Percentiles rank a stretch among this genome's conserved stretches.
Conservation (phyloP, 768 basidiomycete genomes). For the Mrakia hoshinonis region DNA sequence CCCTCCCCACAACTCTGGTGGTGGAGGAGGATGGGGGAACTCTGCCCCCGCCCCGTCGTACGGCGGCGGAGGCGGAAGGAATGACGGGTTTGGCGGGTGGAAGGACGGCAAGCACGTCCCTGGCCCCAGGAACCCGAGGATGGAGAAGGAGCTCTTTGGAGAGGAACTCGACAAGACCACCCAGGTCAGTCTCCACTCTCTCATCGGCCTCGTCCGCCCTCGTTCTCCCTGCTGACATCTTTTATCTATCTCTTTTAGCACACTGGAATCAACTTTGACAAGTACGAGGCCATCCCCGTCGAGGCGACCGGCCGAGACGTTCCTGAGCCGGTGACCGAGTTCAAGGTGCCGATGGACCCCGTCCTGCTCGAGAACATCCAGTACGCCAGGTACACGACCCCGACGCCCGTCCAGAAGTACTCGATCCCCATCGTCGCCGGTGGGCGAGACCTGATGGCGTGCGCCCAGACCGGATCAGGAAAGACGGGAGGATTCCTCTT, state of each 20-base stretch:
- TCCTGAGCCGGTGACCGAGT: slow-evolving; percentile 84
- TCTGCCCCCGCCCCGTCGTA: slow-evolving; percentile 31
- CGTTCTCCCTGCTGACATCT: background rate
- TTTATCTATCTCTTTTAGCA: slow-evolving; percentile 45
- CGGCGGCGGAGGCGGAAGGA: slow-evolving; percentile 35
- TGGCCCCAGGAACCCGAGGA: slow-evolving; percentile 72
- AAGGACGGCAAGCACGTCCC: slow-evolving; percentile 76
- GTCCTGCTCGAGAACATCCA: slow-evolving; percentile 91
- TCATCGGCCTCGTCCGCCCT: background rate
- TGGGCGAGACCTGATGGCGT: slow-evolving; percentile 48
- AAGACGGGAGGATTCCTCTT: slow-evolving; percentile 99
- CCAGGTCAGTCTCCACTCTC: slow-evolving; percentile 33
- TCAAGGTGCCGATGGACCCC: slow-evolving; percentile 80
- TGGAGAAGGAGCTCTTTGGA: slow-evolving; percentile 95
- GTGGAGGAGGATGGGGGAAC: slow-evolving; percentile 29
- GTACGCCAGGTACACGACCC: slow-evolving; percentile 83
- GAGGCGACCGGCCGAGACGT: slow-evolving; percentile 95
- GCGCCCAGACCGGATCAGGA: slow-evolving; percentile 88
- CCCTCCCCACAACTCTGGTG: slow-evolving; percentile 13
- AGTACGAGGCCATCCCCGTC: slow-evolving; percentile 98
- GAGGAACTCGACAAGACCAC: slow-evolving; percentile 57
- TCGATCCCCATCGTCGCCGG: slow-evolving; percentile 94
- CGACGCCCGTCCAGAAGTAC: slow-evolving; percentile 99
- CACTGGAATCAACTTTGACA: slow-evolving; percentile 99
- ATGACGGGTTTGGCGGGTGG: slow-evolving; percentile 61